Base-by-base conservation (phyloP, 441 rosid species). In the Syzygium syzygioides region DNA sequence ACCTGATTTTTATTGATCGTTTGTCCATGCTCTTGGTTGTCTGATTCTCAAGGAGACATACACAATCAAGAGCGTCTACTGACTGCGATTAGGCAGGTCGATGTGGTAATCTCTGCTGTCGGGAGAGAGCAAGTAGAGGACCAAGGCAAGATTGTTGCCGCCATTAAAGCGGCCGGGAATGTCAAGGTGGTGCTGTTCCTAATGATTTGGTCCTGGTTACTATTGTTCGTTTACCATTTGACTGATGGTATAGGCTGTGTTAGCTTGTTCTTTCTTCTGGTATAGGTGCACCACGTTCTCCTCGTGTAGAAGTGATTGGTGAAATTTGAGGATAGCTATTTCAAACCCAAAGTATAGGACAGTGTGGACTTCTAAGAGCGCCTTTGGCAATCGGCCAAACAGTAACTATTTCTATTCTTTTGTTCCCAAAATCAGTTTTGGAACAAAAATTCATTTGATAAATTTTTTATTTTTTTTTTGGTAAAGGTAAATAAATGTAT, bases 101-200 rank as follows among this genome's bases (percentile, higher is more conserved):
- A 93, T 64, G 92, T 94, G 48, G 94, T 93, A 91, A 92, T 94
- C 54, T 93, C 94, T n/a, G n/a, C n/a, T n/a, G n/a, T n/a, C n/a
- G n/a, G n/a, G n/a, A n/a, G n/a, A n/a, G n/a, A n/a, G n/a, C n/a
- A n/a, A n/a, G n/a, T n/a, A n/a, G n/a, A n/a, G n/a, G n/a, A n/a
- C n/a, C n/a, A n/a, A n/a, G n/a, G n/a, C n/a, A n/a, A n/a, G n/a
- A n/a, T n/a, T n/a, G n/a, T n/a, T n/a, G n/a, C n/a, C n/a, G n/a
- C n/a, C n/a, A n/a, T n/a, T n/a, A n/a, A n/a, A n/a, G n/a, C n/a
- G n/a, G n/a, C n/a, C n/a, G n/a, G n/a, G n/a, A 93, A 93, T 54
- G 86, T 93, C 5, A 92, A 92, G 93, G 93, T 91, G 30, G 20
- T 8, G 53, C 53, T 13, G 54, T 52, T 52, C 54, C 54, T 52